Evolutionary conservation across 2,329 filamentous ascomycete species (phyloP), one percentile per base, ranked within the genome.

Genomic region (Venturia oleaginea): DNA sequence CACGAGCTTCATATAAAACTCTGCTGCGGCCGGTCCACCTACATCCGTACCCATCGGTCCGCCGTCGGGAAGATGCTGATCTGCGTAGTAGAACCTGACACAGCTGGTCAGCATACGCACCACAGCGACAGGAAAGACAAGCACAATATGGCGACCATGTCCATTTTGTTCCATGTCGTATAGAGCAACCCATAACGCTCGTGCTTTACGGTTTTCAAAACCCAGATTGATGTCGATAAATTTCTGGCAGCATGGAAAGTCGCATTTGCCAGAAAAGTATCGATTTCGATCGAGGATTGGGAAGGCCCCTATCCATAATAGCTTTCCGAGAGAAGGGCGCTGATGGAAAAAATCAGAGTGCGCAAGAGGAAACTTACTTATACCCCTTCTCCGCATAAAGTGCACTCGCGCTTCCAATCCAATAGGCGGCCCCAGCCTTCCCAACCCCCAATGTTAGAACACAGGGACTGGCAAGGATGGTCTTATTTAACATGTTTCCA

Each of bases 31-130:
- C 7, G 30, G 27, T 4, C 57, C 63, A 40, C 37, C 42, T 15
- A 61, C 38, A 5, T 46, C 22, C 43, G 63, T 34, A 19, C 22
- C 37, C 37, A 37, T 19, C 19, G 42, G 37, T 3, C 42, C 64
- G 27, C 64, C 64, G 46, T 65, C 61, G 0, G 40, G 19, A 19
- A 38, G 30, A 37, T 61, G 61, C 27, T 65, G 60, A 51, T 65
- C 64, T 19, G 34, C 60, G 59, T 64, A 65, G 37, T 65, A 65
- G 64, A 65, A 64, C 19, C 64, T 65, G 37, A 3, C 19, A 27
- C 11, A 11, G 7, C 24, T 17, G 43, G 8, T 24, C 13, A 46
- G 32, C 24, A 42, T 40, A 61, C 19, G 32, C 3, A 43, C 43
- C 6, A 46, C 17, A 15, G 8, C 38, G 10, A 11, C 19, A 17